A percentile compares a stretch with the other conserved stretches of the same genome.
Conservation (phyloP, 805 yeast genomes). For the Starmerella lactis-condensi region DNA sequence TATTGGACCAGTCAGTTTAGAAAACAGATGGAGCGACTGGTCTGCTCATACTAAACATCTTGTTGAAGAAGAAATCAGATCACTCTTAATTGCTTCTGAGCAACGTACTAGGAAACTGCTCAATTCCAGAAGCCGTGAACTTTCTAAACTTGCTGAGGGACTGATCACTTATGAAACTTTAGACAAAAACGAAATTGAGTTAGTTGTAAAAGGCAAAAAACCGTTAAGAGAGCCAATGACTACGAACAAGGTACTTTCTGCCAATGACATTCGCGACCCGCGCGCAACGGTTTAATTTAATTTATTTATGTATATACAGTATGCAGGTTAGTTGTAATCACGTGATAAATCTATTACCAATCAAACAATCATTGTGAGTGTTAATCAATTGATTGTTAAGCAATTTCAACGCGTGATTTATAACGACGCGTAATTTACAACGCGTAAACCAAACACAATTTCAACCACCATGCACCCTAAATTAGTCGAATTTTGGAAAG, state of each 20-base stretch:
- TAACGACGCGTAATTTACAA: too few relatives aligned
- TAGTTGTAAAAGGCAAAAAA: constrained; percentile 61
- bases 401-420: too few relatives aligned
- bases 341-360: too few relatives aligned
- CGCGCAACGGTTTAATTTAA: constrained; percentile 8
- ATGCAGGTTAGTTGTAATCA: too few relatives aligned
- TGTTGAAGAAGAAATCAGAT: constrained; percentile 85
- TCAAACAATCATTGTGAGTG: too few relatives aligned
- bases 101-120: constrained; percentile 57
- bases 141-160: constrained; percentile 80
- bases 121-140: constrained; percentile 42
- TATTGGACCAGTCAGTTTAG: constrained; percentile 78
- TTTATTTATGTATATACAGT: too few relatives aligned
- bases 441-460: too few relatives aligned
- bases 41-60: constrained; percentile 68
- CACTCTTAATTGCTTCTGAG: constrained; percentile 55
- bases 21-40: constrained; percentile 92
- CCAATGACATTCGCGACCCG: constrained; percentile 21
- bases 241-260: constrained; percentile 56
- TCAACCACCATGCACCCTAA: too few relatives aligned
- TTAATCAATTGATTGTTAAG: too few relatives aligned
- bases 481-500: too few relatives aligned
- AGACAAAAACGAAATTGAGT: constrained; percentile 76
- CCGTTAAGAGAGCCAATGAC: constrained; percentile 42
- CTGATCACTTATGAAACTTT: constrained; percentile 87